Percentiles rank a stretch among this genome's conserved stretches.
Evolutionary conservation across 1,139 yeast genomes (phyloP).

Genomic region (Saccharomyces hybrid): DNA sequence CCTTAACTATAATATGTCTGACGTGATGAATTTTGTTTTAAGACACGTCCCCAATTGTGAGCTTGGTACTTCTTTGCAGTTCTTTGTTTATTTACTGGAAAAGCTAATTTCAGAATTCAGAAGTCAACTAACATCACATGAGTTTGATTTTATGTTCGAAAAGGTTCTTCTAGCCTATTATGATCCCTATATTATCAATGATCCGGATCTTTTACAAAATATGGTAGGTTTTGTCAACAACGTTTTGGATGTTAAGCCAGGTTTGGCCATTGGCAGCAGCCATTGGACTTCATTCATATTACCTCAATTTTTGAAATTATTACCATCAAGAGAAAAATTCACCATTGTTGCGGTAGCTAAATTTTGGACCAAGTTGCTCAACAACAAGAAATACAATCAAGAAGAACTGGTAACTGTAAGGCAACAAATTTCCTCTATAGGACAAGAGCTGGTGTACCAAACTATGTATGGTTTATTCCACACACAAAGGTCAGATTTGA

Average conservation of each 20-base stretch:
- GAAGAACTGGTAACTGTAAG: conserved; percentile 39
- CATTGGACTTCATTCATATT: conserved; percentile 35
- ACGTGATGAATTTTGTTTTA: conserved; percentile 23
- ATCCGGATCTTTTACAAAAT: conserved; percentile 34
- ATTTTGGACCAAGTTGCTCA: conserved; percentile 57
- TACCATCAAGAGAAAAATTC: conserved; percentile 54
- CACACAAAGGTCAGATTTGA: conserved; percentile 30
- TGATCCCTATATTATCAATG: conserved; percentile 25
- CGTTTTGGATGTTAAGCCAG: conserved; percentile 46
- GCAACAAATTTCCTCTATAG: conserved; percentile 18
- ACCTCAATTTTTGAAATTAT: conserved; percentile 36
- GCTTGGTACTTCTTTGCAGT: conserved; percentile 24
- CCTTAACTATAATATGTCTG: conserved; percentile 22
- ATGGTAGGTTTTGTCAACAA: conserved; percentile 52
- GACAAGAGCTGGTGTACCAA: conserved; percentile 24
- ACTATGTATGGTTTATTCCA: conserved; percentile 26
- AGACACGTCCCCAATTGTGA: conserved; percentile 17
- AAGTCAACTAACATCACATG: conserved; percentile 17
- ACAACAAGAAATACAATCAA: conserved; percentile 45
- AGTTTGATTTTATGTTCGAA: conserved; percentile 26
- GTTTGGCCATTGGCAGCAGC: conserved; percentile 36
- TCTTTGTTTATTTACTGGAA: conserved; percentile 25
- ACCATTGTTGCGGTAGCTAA: conserved; percentile 52
- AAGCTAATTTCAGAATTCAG: conserved; percentile 19
- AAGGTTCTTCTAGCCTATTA: conserved; percentile 22